These are phyloP conservation scores for Pythium vanterpoolii DNA, from an alignment of 352 stramenopile species.

Conservation along the genomic window DNA sequence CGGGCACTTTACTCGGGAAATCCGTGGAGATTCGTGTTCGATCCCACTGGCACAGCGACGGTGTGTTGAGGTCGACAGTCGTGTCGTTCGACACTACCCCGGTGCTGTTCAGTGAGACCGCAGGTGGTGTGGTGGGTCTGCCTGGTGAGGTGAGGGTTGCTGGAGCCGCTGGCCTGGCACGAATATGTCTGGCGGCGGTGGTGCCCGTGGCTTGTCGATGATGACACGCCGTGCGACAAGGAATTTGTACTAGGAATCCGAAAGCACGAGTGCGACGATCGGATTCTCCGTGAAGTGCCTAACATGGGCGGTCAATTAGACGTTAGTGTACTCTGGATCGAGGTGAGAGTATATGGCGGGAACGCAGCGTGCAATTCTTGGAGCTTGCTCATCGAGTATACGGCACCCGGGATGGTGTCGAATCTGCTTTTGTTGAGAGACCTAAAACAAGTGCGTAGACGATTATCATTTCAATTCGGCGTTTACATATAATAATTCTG, in stretches of 20 bases:
- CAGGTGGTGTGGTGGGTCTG: neutral
- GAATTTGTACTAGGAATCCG: neutral
- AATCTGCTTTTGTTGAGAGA: no score
- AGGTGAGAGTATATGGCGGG: neutral
- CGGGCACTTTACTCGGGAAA: neutral
- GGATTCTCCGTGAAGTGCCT: neutral
- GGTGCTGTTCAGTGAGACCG: neutral
- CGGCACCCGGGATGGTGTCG: no score
- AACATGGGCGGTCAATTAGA: neutral
- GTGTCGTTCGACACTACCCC: no score
- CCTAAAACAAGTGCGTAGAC: no score
- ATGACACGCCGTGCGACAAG: neutral
- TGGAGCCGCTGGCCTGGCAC: neutral
- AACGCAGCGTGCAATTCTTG: no score
- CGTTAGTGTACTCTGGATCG: neutral
- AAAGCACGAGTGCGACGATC: neutral
- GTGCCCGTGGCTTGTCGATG: neutral
- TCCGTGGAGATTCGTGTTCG: neutral
- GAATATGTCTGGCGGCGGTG: neutral
- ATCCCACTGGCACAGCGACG: neutral
- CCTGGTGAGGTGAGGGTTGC: neutral
- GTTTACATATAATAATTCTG: no score
- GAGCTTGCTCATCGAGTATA: no score
- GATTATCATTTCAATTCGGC: no score
- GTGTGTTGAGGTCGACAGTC: neutral